Evolutionary conservation across 495 filamentous ascomycete species (phyloP).

Genomic region (Penicilliopsis zonata): DNA sequence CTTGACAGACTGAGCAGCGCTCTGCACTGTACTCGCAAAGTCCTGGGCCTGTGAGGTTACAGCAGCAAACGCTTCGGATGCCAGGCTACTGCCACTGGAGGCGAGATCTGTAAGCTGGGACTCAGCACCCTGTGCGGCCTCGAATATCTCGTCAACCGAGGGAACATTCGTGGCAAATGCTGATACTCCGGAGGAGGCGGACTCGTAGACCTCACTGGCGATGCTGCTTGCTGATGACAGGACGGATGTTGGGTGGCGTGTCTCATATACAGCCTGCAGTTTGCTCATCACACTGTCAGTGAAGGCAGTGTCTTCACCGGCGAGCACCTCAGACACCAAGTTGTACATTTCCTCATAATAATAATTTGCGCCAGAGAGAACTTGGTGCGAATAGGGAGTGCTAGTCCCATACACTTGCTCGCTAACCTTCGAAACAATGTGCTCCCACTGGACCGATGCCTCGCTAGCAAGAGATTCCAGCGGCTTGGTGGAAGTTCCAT

Average conservation of each 20-base stretch:
- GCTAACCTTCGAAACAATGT: slow-evolving; percentile 52
- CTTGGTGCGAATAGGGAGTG: slow-evolving; percentile 47
- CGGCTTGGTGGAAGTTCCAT: slow-evolving; percentile 32
- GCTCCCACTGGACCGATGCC: slow-evolving; percentile 54
- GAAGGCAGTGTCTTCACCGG: slow-evolving; percentile 69
- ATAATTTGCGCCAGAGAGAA: slow-evolving; percentile 35
- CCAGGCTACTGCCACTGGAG: slow-evolving; percentile 22
- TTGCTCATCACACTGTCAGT: slow-evolving; percentile 69
- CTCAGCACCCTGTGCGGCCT: slow-evolving; percentile 40
- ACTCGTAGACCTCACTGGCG: slow-evolving; percentile 43
- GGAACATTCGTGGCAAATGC: slow-evolving; percentile 44
- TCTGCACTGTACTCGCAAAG: slow-evolving; percentile 21
- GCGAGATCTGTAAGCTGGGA: slow-evolving; percentile 31
- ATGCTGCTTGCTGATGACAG: slow-evolving; percentile 42
- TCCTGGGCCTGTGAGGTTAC: slow-evolving; percentile 36
- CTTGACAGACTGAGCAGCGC: slow-evolving; percentile 17
- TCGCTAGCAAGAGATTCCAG: slow-evolving; percentile 36
- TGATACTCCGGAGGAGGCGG: slow-evolving; percentile 40
- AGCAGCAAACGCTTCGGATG: slow-evolving; percentile 24
- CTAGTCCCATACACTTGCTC: slow-evolving; percentile 63
- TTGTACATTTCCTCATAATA: slow-evolving; percentile 61
- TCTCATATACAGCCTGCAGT: slow-evolving; percentile 52
- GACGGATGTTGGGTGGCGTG: slow-evolving; percentile 34
- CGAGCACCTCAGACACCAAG: slow-evolving; percentile 64
- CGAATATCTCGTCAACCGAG: slow-evolving; percentile 45